Percentiles rank a stretch among this genome's conserved stretches.
Evolutionary conservation across 2,329 filamentous ascomycete species (phyloP).

Genomic region (Grosmannia huntii): DNA sequence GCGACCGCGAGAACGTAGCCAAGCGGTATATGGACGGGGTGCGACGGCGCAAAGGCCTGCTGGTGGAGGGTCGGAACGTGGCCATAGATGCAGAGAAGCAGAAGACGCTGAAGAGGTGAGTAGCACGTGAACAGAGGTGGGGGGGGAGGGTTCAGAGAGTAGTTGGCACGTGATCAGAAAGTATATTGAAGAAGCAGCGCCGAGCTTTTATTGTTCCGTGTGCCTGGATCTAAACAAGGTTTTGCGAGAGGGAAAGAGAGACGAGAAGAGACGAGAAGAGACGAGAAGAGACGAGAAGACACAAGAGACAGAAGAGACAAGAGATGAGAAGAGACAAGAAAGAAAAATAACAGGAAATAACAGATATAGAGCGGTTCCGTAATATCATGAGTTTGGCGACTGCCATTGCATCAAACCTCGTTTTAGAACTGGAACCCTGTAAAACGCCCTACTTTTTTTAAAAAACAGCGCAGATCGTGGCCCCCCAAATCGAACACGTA

Average conservation of each 20-base stretch:
- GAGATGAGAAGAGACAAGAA: too few species aligned
- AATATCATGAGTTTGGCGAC: not conserved
- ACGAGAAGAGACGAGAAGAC: too few species aligned
- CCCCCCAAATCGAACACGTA: not conserved
- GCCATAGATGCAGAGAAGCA: constrained; percentile 89
- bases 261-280: too few species aligned
- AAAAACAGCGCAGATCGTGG: not conserved
- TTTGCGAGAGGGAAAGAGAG: too few species aligned
- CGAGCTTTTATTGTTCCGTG: too few species aligned
- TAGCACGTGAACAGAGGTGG: not conserved
- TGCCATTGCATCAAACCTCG: not conserved
- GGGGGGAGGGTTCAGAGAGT: not conserved
- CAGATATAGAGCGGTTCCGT: too few species aligned
- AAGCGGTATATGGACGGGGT: constrained; percentile 93
- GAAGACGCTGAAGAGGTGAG: constrained; percentile 50
- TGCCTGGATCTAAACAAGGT: too few species aligned
- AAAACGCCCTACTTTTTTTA: constrained; percentile 1
- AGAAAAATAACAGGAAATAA: too few species aligned
- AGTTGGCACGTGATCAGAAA: not conserved
- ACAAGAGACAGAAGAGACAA: too few species aligned
- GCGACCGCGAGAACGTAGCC: constrained; percentile 88
- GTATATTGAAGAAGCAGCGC: not conserved
- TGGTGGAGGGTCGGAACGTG: constrained; percentile 65
- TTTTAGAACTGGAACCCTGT: not conserved
- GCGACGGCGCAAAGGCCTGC: constrained; percentile 70